phyloP scores from a whole-genome alignment of 306 rosid species.

The Echinosophora koreensis region DNA sequence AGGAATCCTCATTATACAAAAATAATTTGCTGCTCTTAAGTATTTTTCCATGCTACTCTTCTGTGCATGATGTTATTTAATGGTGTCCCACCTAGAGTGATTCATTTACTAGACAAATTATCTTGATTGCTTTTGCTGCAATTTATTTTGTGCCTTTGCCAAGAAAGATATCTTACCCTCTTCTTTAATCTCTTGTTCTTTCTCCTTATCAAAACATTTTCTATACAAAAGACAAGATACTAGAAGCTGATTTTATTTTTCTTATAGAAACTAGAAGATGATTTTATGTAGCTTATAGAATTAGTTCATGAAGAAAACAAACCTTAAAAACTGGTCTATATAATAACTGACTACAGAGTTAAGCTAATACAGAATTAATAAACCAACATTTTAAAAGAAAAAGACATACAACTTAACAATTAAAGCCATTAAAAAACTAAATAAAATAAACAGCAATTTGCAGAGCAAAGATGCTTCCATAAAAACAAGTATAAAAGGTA shows the following conservation, averaged over 20 bases:
- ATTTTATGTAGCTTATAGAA: conserved; percentile 25
- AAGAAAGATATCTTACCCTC: conserved; percentile 19
- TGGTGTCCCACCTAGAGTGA: background rate
- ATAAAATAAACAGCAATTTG: conserved; percentile 10
- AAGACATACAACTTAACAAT: background rate
- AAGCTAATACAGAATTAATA: conserved; percentile 12
- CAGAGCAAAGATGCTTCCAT: conserved; percentile 20
- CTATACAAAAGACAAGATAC: background rate
- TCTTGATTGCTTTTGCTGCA: conserved; percentile 2
- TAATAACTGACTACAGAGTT: conserved; percentile 7
- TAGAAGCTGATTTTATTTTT: background rate
- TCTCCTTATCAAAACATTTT: conserved; percentile 18
- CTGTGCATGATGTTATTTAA: background rate
- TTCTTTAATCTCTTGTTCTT: conserved; percentile 18
- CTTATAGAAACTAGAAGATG: background rate
- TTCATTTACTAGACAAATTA: background rate
- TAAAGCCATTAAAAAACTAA: background rate
- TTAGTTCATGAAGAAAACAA: background rate
- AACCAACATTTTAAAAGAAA: conserved; percentile 27
- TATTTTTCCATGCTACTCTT: conserved; percentile 17
- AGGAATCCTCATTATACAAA: conserved; percentile 13
- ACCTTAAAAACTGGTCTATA: background rate
- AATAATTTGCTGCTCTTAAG: background rate
- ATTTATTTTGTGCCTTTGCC: conserved; percentile 16
- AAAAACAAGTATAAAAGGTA: conserved; percentile 17